phyloP scores from a whole-genome alignment of 2,329 filamentous ascomycete species.

The Exophiala phaeomuriformis region DNA sequence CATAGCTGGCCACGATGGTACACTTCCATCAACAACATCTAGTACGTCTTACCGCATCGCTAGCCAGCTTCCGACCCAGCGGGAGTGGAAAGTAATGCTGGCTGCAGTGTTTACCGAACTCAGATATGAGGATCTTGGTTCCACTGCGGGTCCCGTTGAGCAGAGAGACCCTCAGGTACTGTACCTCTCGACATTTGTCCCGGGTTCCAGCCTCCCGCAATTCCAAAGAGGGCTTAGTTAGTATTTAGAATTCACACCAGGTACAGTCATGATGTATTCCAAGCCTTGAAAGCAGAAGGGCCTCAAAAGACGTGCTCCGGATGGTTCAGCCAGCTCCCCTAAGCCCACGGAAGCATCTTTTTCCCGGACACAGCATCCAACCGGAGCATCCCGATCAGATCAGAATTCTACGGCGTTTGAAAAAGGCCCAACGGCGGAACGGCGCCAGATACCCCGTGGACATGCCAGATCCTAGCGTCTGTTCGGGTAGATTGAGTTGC shows the following conservation, averaged over 20 bases:
- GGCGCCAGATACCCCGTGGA: background rate
- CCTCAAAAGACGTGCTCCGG: background rate
- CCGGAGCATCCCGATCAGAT: background rate
- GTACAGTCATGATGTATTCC: conserved; percentile 24
- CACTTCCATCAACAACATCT: background rate
- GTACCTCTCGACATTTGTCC: background rate
- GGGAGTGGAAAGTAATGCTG: background rate
- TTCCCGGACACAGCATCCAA: background rate
- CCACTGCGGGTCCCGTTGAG: conserved; percentile 4
- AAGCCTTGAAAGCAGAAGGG: background rate
- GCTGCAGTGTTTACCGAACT: background rate
- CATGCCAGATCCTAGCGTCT: conserved; percentile 18
- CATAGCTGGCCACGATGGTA: no score
- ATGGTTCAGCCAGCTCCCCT: background rate
- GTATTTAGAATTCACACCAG: conserved; percentile 15
- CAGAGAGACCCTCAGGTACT: background rate
- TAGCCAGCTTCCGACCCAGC: background rate
- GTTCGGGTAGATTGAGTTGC: conserved; percentile 16
- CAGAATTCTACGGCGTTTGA: background rate
- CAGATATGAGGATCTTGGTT: background rate
- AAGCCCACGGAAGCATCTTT: background rate
- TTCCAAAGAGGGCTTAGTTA: conserved; percentile 10
- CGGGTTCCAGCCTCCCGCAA: background rate
- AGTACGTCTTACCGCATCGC: background rate
- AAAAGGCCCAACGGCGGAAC: background rate